These are phyloP conservation scores for Phytophthora sp. DNA, from an alignment of 352 stramenopile genomes.

Conservation along the genomic window DNA sequence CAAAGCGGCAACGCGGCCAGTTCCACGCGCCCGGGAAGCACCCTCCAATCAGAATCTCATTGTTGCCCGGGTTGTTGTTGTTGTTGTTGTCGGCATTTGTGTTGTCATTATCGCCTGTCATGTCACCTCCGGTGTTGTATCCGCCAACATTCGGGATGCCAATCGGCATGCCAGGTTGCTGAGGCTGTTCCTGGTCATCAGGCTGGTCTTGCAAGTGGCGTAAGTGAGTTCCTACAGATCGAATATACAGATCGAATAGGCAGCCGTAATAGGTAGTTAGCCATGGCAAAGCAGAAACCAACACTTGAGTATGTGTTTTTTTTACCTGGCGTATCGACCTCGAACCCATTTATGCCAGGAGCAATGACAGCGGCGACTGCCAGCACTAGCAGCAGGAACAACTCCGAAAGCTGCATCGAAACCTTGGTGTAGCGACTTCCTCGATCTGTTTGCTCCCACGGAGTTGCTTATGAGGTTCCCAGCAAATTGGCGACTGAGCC, in stretches of 20 bases:
- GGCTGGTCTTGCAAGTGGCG: conserved; percentile 24
- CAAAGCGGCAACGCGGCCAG: conserved; percentile 25
- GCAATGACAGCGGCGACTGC: conserved; percentile 2
- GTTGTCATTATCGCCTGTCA: too few relatives aligned
- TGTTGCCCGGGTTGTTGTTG: background rate
- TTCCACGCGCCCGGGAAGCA: conserved; percentile 26
- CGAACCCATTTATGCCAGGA: background rate
- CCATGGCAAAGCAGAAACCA: background rate
- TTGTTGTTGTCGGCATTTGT: background rate
- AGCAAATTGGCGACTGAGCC: conserved; percentile 28
- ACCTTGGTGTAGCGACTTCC: background rate
- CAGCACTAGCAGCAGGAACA: conserved; percentile 21
- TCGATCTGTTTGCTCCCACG: conserved; percentile 4
- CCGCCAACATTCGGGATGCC: background rate
- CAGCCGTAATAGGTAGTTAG: background rate
- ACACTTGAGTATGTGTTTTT: too few relatives aligned
- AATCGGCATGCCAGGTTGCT: background rate
- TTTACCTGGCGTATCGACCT: conserved; percentile 2
- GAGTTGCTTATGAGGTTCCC: background rate
- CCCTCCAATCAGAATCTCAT: conserved; percentile 1
- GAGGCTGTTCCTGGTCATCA: background rate
- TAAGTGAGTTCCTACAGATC: conserved; percentile 5
- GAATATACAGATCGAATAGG: background rate
- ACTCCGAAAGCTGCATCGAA: conserved; percentile 18
- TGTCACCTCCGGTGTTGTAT: too few relatives aligned